Percentiles rank a stretch among this genome's conserved stretches.
Conservation (phyloP, 2,329 filamentous ascomycete genomes). For the Tolypocladium nubicola region DNA sequence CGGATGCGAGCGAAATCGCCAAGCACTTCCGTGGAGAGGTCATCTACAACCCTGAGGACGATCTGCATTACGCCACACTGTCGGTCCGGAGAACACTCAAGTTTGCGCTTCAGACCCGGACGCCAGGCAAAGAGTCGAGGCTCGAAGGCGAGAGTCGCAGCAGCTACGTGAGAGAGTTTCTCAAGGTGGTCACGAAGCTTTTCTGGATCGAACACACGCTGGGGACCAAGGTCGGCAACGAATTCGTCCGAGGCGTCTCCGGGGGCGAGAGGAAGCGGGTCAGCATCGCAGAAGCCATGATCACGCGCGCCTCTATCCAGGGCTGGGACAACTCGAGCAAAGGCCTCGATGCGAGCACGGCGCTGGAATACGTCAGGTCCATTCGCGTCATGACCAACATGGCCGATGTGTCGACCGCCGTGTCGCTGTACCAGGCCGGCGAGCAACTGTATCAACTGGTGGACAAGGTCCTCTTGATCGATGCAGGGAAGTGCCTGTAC, state of each 20-base stretch:
- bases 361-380: constrained; percentile 58
- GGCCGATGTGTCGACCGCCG: constrained; percentile 59
- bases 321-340: constrained; percentile 68
- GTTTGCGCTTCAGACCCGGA: constrained; percentile 56
- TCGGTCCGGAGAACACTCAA: constrained; percentile 55
- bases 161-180: constrained; percentile 41
- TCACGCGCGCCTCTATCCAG: constrained; percentile 49
- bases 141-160: constrained; percentile 48
- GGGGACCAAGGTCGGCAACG: constrained; percentile 59
- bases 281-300: constrained; percentile 59
- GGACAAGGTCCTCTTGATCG: constrained; percentile 69
- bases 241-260: constrained; percentile 51
- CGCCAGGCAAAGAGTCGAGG: constrained; percentile 38
- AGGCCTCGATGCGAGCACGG: constrained; percentile 62
- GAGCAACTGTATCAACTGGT: constrained; percentile 57
- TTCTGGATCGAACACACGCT: constrained; percentile 63
- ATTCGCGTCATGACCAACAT: constrained; percentile 56
- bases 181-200: constrained; percentile 54
- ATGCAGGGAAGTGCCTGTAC: constrained; percentile 60
- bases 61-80: constrained; percentile 59
- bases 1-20: constrained; percentile 32
- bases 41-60: constrained; percentile 58
- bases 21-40: constrained; percentile 49
- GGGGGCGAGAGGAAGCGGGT: constrained; percentile 65
- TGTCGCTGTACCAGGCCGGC: constrained; percentile 62